Percentiles rank a stretch among this genome's conserved stretches.
Conservation (phyloP, 2,329 filamentous ascomycete genomes). For the Stagonosporopsis chrysanthemi region DNA sequence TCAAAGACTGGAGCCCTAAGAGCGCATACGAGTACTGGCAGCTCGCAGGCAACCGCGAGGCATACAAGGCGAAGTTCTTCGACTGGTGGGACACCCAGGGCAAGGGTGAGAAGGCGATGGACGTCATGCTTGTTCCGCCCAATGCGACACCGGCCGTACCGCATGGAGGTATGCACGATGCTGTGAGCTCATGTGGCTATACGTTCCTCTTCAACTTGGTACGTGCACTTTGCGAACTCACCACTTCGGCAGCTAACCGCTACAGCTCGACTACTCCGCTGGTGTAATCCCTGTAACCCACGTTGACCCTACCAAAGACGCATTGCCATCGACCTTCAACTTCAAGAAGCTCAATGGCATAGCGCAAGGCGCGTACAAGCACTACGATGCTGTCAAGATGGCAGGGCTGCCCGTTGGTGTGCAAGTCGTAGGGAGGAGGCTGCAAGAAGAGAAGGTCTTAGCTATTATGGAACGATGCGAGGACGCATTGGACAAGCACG, state of each 20-base stretch:
- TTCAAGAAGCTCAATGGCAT: conserved; percentile 76
- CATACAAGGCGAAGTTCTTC: conserved; percentile 79
- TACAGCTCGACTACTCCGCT: conserved; percentile 80
- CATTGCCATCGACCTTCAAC: conserved; percentile 68
- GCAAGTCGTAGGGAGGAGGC: conserved; percentile 78
- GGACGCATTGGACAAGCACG: conserved; percentile 68
- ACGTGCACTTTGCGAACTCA: conserved; percentile 38
- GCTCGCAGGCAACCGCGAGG: conserved; percentile 77
- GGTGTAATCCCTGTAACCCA: conserved; percentile 87
- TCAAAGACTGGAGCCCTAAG: conserved; percentile 77
- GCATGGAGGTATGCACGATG: conserved; percentile 84
- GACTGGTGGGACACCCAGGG: conserved; percentile 77
- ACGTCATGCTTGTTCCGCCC: conserved; percentile 82
- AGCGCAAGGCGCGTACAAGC: conserved; percentile 81
- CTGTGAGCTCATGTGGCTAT: conserved; percentile 86
- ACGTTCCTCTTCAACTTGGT: conserved; percentile 92
- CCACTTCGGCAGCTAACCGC: conserved; percentile 4
- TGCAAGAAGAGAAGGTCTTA: conserved; percentile 89
- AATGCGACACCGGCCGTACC: conserved; percentile 91
- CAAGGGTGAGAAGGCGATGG: conserved; percentile 54
- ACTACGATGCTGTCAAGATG: conserved; percentile 85
- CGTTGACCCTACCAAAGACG: conserved; percentile 74
- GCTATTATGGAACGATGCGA: conserved; percentile 82
- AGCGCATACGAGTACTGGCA: conserved; percentile 82
- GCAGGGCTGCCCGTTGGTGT: conserved; percentile 86